Percentiles rank a stretch among this genome's conserved stretches.
These are phyloP conservation scores for Lipomyces anomalus DNA, from an alignment of 805 yeast species.

Conservation along the genomic window DNA sequence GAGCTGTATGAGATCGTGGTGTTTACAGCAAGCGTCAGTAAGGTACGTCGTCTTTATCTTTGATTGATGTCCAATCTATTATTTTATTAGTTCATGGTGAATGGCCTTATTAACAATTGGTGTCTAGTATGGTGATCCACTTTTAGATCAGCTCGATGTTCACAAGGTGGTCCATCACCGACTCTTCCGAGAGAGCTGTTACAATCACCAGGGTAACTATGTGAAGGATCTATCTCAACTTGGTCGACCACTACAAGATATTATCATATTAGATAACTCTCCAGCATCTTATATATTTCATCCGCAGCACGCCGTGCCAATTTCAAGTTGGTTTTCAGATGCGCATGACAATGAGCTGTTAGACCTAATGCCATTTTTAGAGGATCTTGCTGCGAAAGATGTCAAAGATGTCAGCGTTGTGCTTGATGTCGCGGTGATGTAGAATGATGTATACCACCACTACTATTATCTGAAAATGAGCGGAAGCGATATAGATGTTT, in stretches of 20 bases:
- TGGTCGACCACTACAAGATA: slow-evolving; percentile 82
- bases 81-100: too few relatives aligned
- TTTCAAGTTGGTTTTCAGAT: slow-evolving; percentile 97
- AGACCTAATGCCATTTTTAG: slow-evolving; percentile 84
- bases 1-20: slow-evolving; percentile 89
- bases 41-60: slow-evolving; percentile 32
- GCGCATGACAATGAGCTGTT: slow-evolving; percentile 92
- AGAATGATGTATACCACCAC: neutral
- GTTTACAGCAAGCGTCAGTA: slow-evolving; percentile 90
- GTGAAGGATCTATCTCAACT: slow-evolving; percentile 89
- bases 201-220: slow-evolving; percentile 87
- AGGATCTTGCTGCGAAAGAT: slow-evolving; percentile 61
- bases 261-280: slow-evolving; percentile 90
- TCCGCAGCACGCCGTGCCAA: slow-evolving; percentile 96
- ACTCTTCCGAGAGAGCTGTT: slow-evolving; percentile 89
- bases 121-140: slow-evolving; percentile 76
- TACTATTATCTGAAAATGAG: too few relatives aligned
- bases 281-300: slow-evolving; percentile 98
- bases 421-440: slow-evolving; percentile 53
- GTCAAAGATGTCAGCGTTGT: slow-evolving; percentile 85
- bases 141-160: slow-evolving; percentile 81
- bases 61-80: too few relatives aligned
- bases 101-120: too few relatives aligned
- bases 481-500: too few relatives aligned
- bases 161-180: slow-evolving; percentile 77